Evolutionary conservation across 2,329 filamentous ascomycete genomes (phyloP).

Genomic region (Fusarium torreyae): DNA sequence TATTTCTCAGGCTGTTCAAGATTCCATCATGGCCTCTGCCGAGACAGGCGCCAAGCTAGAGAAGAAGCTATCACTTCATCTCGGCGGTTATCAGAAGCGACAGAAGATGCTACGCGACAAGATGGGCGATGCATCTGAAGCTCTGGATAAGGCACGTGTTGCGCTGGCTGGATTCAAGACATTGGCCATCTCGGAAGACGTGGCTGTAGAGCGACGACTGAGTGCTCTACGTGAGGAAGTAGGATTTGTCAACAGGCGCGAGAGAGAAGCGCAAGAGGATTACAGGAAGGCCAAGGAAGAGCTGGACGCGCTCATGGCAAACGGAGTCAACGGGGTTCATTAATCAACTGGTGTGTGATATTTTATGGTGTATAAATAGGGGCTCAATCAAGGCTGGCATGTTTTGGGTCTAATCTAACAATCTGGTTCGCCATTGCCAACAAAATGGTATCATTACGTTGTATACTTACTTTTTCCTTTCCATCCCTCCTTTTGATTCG

Average conservation of each 20-base stretch:
- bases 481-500: constrained; percentile 10
- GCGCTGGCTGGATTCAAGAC: constrained; percentile 83
- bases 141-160: constrained; percentile 79
- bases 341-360: constrained; percentile 43
- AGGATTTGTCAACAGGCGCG: constrained; percentile 81
- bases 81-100: constrained; percentile 92
- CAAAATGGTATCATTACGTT: constrained; percentile 13
- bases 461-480: constrained; percentile 3
- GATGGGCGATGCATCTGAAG: constrained; percentile 80
- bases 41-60: constrained; percentile 89
- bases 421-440: constrained; percentile 26
- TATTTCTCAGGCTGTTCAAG: constrained; percentile 73
- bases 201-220: constrained; percentile 79
- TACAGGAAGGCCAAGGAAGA: constrained; percentile 86
- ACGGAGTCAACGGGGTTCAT: constrained; percentile 57
- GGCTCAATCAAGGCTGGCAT: constrained; percentile 37
- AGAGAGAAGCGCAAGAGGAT: constrained; percentile 91
- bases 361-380: constrained; percentile 45
- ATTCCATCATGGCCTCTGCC: constrained; percentile 80
- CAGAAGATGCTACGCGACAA: constrained; percentile 86
- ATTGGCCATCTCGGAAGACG: constrained; percentile 84
- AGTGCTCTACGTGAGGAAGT: constrained; percentile 87
- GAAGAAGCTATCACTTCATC: constrained; percentile 89
- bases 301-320: constrained; percentile 71
- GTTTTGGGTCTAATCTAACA: constrained; percentile 35